Base-by-base conservation (phyloP, 768 basidiomycete genomes). In the Termitomyces sp. region DNA sequence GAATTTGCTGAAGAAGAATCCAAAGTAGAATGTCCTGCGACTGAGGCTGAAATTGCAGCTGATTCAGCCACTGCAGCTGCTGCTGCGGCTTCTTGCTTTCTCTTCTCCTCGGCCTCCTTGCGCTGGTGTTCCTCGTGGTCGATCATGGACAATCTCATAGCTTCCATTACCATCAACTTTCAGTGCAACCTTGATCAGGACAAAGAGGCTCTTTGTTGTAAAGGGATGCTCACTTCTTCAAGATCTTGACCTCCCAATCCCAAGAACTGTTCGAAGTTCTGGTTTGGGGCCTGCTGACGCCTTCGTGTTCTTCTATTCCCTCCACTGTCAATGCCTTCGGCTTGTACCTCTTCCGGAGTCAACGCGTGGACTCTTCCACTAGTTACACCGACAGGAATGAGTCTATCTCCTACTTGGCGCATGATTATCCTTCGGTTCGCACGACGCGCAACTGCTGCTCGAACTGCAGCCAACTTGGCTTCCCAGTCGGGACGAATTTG, bases 401-500 rank as follows among this genome's bases (percentile, higher is more conserved):
- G 87, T 35, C 95, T 85, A 72, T 98, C 97, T 56, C 97, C 97
- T 33, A 98, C 93, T 72, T 98, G 94, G 45, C 97, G 86, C 94
- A 99, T 98, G 56, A 99, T 90, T 70, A 98, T 96, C 46, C 97
- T 83, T 66, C 97, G 80, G 69, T 96, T 95, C 9, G 97, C 97
- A 28, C 95, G 87, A 59, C 97, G 84, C n/a, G 92, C 86, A 36
- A 94, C 95, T n/a, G 92, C 88, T 33, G 97, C 96, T 58, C 91
- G 88, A 45, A 98, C 93, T 38, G 94, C 87, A 48, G 92, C 94
- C 40, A 98, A 74, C 72, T 98, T 98, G 44, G 87, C 83, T 76
- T 98, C 95, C 97, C 97, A 98, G 70, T 98, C 96, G 1, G 97
- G 96, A 54, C 94, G 89, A 59, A 98, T 94, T 73, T 94, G 88